These are phyloP conservation scores for Trichoderma atroviride DNA, from an alignment of 2,329 filamentous ascomycete species.

Conservation along the genomic window DNA sequence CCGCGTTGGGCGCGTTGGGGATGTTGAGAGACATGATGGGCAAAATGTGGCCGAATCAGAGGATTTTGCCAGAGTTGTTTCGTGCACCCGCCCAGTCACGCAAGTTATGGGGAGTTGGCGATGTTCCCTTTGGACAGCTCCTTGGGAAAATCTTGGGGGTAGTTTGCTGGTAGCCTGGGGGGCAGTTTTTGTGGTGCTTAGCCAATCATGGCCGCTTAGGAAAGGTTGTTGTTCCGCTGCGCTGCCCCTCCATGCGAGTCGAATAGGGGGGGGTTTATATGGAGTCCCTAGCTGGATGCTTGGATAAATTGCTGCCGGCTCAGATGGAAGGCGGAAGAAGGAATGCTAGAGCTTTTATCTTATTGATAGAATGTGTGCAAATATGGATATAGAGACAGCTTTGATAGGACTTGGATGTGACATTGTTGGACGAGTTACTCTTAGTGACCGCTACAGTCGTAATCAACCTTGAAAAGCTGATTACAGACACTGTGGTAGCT, in stretches of 20 bases:
- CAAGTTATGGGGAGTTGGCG: constrained; percentile 16
- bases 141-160: constrained; percentile 31
- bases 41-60: constrained; percentile 10
- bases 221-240: constrained; percentile 25
- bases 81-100: constrained; percentile 15
- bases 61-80: neutral
- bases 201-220: constrained; percentile 26
- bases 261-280: neutral
- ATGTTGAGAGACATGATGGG: constrained; percentile 89
- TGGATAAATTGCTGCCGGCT: neutral
- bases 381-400: neutral
- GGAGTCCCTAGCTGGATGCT: neutral
- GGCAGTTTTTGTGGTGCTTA: constrained; percentile 10
- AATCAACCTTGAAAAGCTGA: neutral
- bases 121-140: constrained; percentile 24
- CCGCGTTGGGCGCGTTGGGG: constrained; percentile 87
- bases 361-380: neutral
- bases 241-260: constrained; percentile 22
- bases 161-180: constrained; percentile 26
- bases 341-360: neutral
- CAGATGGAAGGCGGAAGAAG: neutral
- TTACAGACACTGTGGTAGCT: neutral
- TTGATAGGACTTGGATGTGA: neutral
- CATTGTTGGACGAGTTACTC: neutral
- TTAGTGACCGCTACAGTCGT: neutral